Percentiles rank a stretch among this genome's conserved stretches.
phyloP scores from a whole-genome alignment of 345 rosid species.

The Zanthoxylum bungeanum region DNA sequence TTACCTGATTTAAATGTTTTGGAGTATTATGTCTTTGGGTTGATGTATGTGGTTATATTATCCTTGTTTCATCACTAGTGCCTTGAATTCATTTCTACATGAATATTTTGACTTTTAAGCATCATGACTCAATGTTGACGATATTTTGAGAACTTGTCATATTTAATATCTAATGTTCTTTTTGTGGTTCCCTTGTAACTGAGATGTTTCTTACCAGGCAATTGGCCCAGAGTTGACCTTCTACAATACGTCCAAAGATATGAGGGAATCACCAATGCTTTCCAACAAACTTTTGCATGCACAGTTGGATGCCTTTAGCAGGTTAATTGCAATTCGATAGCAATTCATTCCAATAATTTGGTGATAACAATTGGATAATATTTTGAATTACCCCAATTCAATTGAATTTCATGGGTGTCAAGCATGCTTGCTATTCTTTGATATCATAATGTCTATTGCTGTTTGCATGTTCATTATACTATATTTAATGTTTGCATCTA shows the following conservation, averaged over 20 bases:
- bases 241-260: slow-evolving; percentile 71
- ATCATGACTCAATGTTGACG: background rate
- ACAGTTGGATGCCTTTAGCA: slow-evolving; percentile 78
- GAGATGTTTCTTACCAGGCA: slow-evolving; percentile 53
- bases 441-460: background rate
- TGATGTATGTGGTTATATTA: background rate
- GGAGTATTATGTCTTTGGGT: background rate
- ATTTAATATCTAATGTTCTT: slow-evolving; percentile 7
- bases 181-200: slow-evolving; percentile 13
- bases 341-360: background rate
- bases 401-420: background rate
- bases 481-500: background rate
- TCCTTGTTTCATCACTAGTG: background rate
- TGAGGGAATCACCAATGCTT: slow-evolving; percentile 55
- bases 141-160: background rate
- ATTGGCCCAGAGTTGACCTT: slow-evolving; percentile 95
- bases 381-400: background rate
- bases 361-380: background rate
- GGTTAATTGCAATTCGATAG: slow-evolving; percentile 35
- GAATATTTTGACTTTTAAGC: slow-evolving; percentile 4
- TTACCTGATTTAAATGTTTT: background rate
- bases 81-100: background rate
- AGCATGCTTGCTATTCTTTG: background rate
- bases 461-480: background rate
- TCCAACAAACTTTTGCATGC: slow-evolving; percentile 91